phyloP scores from a whole-genome alignment of 2,329 filamentous ascomycete species.

The Cladosporium colombiae region DNA sequence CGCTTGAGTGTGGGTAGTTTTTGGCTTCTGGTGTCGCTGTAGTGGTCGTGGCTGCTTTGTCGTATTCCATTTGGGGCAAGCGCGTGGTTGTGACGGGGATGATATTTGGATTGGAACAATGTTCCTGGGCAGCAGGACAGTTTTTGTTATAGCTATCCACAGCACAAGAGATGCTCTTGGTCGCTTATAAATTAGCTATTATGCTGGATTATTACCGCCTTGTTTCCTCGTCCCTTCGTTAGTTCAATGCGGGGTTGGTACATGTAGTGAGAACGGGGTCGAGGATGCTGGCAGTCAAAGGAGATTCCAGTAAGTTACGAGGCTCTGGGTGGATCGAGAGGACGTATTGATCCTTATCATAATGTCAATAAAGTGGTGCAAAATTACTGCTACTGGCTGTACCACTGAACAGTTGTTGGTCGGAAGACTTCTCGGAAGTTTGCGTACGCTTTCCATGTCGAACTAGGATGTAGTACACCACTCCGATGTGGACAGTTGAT shows the following conservation, averaged over 20 bases:
- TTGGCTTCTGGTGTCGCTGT: constrained; percentile 25
- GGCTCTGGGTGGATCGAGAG: not conserved
- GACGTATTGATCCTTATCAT: not conserved
- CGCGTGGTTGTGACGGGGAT: not conserved
- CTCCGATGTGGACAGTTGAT: not conserved
- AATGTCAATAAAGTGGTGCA: too few species aligned
- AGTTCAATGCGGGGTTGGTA: not conserved
- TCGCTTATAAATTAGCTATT: not conserved
- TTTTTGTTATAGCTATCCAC: not conserved
- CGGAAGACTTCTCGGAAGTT: too few species aligned
- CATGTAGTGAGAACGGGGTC: not conserved
- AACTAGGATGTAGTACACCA: too few species aligned
- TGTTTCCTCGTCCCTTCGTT: constrained; percentile 1
- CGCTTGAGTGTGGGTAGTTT: constrained; percentile 28
- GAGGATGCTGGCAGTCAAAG: not conserved
- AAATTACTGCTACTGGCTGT: too few species aligned
- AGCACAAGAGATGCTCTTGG: not conserved
- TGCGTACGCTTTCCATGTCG: too few species aligned
- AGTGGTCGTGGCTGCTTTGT: constrained; percentile 22
- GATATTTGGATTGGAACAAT: not conserved
- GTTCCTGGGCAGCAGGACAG: not conserved
- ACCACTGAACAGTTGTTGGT: too few species aligned
- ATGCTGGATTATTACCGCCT: constrained; percentile 7
- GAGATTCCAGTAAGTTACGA: not conserved
- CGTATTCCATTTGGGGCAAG: constrained; percentile 30